These are phyloP conservation scores for Mucor irregularis DNA, from an alignment of 371 early-diverging fungal species.

Conservation along the genomic window DNA sequence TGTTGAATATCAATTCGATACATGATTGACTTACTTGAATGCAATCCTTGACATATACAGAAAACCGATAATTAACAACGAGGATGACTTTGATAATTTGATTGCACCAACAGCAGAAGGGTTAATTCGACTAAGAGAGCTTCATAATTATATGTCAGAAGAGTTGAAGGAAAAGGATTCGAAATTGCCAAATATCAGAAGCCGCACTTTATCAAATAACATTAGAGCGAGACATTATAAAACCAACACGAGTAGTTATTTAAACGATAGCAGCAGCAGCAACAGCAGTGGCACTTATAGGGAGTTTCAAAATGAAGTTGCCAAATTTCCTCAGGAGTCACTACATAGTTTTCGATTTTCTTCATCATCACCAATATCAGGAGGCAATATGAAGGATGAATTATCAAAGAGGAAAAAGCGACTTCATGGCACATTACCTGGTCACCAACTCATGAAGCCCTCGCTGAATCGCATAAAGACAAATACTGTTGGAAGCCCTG, in stretches of 20 bases:
- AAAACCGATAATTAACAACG: not conserved
- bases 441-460: not conserved
- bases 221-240: not conserved
- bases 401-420: not conserved
- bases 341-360: constrained; percentile 60
- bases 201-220: no score
- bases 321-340: constrained; percentile 56
- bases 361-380: not conserved
- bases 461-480: not conserved
- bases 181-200: no score
- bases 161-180: no score
- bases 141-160: constrained; percentile 1
- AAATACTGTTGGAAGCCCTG: not conserved
- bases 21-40: no score
- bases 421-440: constrained; percentile 9
- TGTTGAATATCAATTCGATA: no score
- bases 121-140: constrained; percentile 33
- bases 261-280: no score
- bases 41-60: not conserved
- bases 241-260: not conserved
- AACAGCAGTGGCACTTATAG: no score
- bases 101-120: constrained; percentile 33
- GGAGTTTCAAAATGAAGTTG: no score
- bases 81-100: not conserved
- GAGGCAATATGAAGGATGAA: not conserved